phyloP scores from a whole-genome alignment of 768 basidiomycete species.

The Tylopilus plumbeoviolaceoides region DNA sequence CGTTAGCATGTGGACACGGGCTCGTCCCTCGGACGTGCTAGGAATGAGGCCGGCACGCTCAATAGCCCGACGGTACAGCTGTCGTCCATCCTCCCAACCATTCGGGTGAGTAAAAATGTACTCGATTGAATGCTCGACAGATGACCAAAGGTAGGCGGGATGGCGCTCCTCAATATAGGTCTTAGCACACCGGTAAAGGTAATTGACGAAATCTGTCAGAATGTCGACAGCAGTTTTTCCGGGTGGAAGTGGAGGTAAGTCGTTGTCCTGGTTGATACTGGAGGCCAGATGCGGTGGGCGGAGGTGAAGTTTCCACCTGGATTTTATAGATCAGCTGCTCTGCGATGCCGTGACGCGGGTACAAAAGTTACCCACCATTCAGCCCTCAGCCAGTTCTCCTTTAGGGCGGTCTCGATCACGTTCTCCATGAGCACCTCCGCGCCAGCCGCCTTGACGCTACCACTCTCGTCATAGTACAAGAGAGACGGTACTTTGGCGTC shows the following conservation, averaged over 20 bases:
- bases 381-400: neutral
- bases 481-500: neutral
- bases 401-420: neutral
- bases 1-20: slow-evolving; percentile 9
- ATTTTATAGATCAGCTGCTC: neutral
- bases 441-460: neutral
- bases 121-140: slow-evolving; percentile 7
- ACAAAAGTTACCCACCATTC: neutral
- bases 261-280: neutral
- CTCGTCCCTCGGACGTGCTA: slow-evolving; percentile 4
- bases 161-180: neutral
- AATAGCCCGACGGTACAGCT: slow-evolving; percentile 15
- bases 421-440: neutral
- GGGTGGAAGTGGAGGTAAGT: neutral
- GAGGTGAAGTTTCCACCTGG: neutral
- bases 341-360: neutral
- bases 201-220: neutral
- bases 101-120: slow-evolving; percentile 24
- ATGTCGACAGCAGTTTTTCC: neutral
- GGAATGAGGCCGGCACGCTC: slow-evolving; percentile 20
- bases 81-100: slow-evolving; percentile 7
- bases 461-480: neutral
- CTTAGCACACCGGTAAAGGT: neutral
- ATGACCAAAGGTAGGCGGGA: neutral
- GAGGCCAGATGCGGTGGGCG: neutral